Percentiles rank a stretch among this genome's conserved stretches.
Evolutionary conservation across 208 protist genomes (phyloP).

Genomic region (Trypanosomatidae sp.): DNA sequence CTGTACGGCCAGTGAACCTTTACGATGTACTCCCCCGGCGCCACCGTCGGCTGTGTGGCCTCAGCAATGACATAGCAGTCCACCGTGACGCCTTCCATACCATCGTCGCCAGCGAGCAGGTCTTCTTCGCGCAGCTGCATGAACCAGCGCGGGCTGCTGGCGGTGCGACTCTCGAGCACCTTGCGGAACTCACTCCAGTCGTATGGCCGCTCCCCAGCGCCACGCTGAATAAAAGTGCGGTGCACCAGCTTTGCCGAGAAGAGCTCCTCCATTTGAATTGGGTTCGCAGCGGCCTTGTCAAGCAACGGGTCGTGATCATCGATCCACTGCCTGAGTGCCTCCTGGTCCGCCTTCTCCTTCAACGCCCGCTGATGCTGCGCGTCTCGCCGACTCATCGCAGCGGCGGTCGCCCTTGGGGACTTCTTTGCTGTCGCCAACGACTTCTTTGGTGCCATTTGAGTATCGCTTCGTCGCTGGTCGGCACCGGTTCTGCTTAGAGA

Average conservation of each 20-base stretch:
- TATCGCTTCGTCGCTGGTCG: not conserved
- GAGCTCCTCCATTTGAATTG: slow-evolving; percentile 56
- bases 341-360: slow-evolving; percentile 33
- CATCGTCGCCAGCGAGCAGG: slow-evolving; percentile 64
- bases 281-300: slow-evolving; percentile 32
- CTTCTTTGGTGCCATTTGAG: slow-evolving; percentile 17
- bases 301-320: slow-evolving; percentile 63
- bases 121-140: slow-evolving; percentile 88
- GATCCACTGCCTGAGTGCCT: slow-evolving; percentile 48
- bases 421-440: slow-evolving; percentile 29
- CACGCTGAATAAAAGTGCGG: slow-evolving; percentile 45
- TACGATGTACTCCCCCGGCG: slow-evolving; percentile 84
- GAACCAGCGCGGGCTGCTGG: slow-evolving; percentile 80
- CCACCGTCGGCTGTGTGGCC: slow-evolving; percentile 58
- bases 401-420: slow-evolving; percentile 1
- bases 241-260: slow-evolving; percentile 52
- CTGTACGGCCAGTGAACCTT: slow-evolving; percentile 87
- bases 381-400: slow-evolving; percentile 25
- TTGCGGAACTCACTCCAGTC: slow-evolving; percentile 71
- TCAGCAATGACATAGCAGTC: slow-evolving; percentile 87
- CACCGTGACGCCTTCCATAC: slow-evolving; percentile 80
- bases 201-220: slow-evolving; percentile 40
- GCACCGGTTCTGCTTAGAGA: too few relatives aligned
- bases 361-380: slow-evolving; percentile 21
- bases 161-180: slow-evolving; percentile 50